Evolutionary conservation across 106 monocot species (phyloP).

Genomic region (Dioscorea zingiberensis): DNA sequence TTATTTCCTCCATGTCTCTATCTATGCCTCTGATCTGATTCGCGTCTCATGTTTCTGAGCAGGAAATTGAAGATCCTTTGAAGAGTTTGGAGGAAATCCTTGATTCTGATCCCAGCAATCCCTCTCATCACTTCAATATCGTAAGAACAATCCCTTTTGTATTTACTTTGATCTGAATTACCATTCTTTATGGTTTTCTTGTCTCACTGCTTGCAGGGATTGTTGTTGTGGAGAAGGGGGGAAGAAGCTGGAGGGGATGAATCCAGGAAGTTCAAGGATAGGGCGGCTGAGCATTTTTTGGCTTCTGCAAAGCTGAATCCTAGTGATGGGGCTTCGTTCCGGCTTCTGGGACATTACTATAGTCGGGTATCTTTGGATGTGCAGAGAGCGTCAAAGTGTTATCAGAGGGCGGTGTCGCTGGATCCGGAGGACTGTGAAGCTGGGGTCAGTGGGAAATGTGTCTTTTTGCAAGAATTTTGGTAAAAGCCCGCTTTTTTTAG

Average conservation of each 20-base stretch:
- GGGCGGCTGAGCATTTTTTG: constrained; percentile 66
- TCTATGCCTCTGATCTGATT: background rate
- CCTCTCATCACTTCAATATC: constrained; percentile 63
- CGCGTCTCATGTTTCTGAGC: background rate
- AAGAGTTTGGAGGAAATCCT: constrained; percentile 45
- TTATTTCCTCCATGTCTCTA: background rate
- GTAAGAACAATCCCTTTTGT: constrained; percentile 18
- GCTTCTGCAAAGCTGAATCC: constrained; percentile 82
- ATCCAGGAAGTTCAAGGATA: constrained; percentile 32
- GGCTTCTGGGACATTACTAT: constrained; percentile 74
- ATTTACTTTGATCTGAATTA: too few relatives aligned
- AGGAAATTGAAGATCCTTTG: constrained; percentile 20
- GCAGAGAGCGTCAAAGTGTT: constrained; percentile 85
- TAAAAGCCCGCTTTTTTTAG: background rate
- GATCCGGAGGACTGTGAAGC: constrained; percentile 72
- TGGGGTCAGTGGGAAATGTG: constrained; percentile 53
- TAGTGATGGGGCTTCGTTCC: constrained; percentile 50
- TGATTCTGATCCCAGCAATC: constrained; percentile 59
- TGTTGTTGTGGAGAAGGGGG: constrained; percentile 51
- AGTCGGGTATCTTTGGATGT: constrained; percentile 28
- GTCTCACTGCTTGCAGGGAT: constrained; percentile 34
- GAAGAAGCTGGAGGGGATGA: constrained; percentile 34
- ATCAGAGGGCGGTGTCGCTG: constrained; percentile 75
- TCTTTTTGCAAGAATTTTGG: constrained; percentile 1
- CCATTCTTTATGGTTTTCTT: too few relatives aligned